These are phyloP conservation scores for Inonotus hispidus DNA, from an alignment of 1,284 basidiomycete species.

Conservation along the genomic window DNA sequence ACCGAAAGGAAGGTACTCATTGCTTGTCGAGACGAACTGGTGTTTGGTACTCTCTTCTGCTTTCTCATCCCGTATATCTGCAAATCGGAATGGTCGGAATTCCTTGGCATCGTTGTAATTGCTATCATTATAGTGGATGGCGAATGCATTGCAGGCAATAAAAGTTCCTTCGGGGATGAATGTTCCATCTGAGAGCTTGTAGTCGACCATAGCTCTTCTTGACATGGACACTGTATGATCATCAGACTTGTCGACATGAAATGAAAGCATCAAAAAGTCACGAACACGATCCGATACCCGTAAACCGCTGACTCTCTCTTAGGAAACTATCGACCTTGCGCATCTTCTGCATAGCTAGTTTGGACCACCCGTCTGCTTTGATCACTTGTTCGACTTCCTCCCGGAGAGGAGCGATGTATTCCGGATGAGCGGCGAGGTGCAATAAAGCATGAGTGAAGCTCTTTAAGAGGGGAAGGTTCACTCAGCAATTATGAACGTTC, in stretches of 20 bases:
- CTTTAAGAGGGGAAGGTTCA: conserved; percentile 17
- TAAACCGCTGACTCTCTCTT: conserved; percentile 35
- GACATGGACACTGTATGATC: conserved; percentile 26
- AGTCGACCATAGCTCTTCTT: conserved; percentile 32
- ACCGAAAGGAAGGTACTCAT: conserved; percentile 27
- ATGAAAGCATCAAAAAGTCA: neutral
- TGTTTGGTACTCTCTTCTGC: conserved; percentile 18
- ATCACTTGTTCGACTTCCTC: conserved; percentile 38
- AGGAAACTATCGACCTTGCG: conserved; percentile 44
- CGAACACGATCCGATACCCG: conserved; percentile 27
- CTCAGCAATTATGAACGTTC: conserved; percentile 2
- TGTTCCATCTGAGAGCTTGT: conserved; percentile 37
- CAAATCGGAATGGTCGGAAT: conserved; percentile 34
- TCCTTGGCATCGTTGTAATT: conserved; percentile 25
- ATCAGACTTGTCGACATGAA: too few relatives aligned
- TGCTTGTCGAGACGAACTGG: conserved; percentile 24
- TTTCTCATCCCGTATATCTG: conserved; percentile 31
- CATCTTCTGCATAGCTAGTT: conserved; percentile 36
- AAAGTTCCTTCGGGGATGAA: conserved; percentile 33
- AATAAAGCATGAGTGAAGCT: conserved; percentile 34
- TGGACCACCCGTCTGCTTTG: conserved; percentile 40
- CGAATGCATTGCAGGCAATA: conserved; percentile 24
- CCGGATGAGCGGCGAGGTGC: conserved; percentile 34
- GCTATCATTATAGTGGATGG: conserved; percentile 26
- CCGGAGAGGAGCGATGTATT: conserved; percentile 35